Evolutionary conservation across 2,329 filamentous ascomycete genomes (phyloP).

Genomic region (Colletotrichum gloeosporioides): DNA sequence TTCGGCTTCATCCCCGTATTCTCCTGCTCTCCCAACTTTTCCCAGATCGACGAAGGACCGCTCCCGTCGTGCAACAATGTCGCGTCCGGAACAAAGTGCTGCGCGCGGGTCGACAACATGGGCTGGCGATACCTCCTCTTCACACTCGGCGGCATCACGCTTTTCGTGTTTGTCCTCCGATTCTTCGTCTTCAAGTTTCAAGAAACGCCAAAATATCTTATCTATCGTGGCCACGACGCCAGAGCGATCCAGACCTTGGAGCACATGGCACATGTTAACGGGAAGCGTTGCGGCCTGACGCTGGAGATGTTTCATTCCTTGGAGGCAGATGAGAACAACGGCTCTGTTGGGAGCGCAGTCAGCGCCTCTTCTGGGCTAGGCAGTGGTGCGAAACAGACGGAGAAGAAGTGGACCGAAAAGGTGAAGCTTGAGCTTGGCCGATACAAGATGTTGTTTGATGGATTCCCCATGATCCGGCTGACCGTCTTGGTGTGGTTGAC

Average conservation of each 20-base stretch:
- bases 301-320: constrained; percentile 13
- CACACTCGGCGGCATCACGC: constrained; percentile 56
- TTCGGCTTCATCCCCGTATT: constrained; percentile 58
- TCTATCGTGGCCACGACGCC: constrained; percentile 57
- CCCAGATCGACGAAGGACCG: constrained; percentile 37
- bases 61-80: constrained; percentile 49
- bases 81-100: constrained; percentile 29
- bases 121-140: constrained; percentile 66
- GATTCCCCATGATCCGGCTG: constrained; percentile 36
- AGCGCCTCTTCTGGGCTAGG: constrained; percentile 17
- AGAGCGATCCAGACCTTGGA: constrained; percentile 60
- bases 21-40: constrained; percentile 57
- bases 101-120: constrained; percentile 50
- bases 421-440: constrained; percentile 11
- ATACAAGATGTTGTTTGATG: constrained; percentile 38
- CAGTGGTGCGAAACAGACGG: constrained; percentile 17
- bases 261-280: constrained; percentile 59
- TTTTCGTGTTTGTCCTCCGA: constrained; percentile 60
- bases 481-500: constrained; percentile 41
- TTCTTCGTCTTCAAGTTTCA: constrained; percentile 61
- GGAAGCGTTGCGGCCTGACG: constrained; percentile 20
- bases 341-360: constrained; percentile 20
- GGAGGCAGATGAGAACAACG: constrained; percentile 22
- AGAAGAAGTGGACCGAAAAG: constrained; percentile 14
- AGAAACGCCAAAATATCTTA: constrained; percentile 63